These are phyloP conservation scores for Isatis tinctoria DNA, from an alignment of 345 rosid genomes.

Conservation along the genomic window DNA sequence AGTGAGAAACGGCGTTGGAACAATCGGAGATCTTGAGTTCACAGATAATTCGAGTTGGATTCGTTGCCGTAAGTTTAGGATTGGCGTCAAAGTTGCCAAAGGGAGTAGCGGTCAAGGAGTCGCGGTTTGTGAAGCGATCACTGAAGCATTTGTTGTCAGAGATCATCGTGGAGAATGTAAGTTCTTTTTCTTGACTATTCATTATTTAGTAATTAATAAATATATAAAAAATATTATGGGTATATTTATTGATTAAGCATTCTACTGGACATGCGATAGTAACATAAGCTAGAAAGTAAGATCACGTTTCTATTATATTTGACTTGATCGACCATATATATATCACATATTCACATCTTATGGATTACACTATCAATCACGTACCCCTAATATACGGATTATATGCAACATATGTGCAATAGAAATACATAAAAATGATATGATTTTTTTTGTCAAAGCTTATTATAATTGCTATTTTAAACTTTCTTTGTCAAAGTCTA, in stretches of 20 bases:
- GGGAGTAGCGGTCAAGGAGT: conserved; percentile 45
- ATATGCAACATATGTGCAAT: conserved; percentile 6
- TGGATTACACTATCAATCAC: not conserved
- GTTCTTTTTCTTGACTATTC: conserved; percentile 27
- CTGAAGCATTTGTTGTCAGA: conserved; percentile 71
- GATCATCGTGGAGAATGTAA: conserved; percentile 98
- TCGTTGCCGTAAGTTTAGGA: conserved; percentile 69
- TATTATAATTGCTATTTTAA: not conserved
- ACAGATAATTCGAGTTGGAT: conserved; percentile 97
- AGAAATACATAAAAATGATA: not conserved
- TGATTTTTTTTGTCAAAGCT: not conserved
- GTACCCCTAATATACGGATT: not conserved
- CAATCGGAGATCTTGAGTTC: conserved; percentile 60
- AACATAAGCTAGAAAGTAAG: not conserved
- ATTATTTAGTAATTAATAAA: not conserved
- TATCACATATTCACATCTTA: conserved; percentile 1
- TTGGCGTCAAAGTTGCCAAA: conserved; percentile 60
- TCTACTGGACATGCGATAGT: conserved; percentile 18
- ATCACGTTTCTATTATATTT: conserved; percentile 4
- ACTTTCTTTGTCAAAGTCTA: not conserved
- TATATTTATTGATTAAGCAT: not conserved
- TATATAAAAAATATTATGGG: not conserved
- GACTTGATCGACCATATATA: not conserved
- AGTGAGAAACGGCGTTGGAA: conserved; percentile 50
- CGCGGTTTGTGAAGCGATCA: conserved; percentile 62